Base-by-base conservation (phyloP, 768 basidiomycete genomes). In the Phanerochaete sordida region DNA sequence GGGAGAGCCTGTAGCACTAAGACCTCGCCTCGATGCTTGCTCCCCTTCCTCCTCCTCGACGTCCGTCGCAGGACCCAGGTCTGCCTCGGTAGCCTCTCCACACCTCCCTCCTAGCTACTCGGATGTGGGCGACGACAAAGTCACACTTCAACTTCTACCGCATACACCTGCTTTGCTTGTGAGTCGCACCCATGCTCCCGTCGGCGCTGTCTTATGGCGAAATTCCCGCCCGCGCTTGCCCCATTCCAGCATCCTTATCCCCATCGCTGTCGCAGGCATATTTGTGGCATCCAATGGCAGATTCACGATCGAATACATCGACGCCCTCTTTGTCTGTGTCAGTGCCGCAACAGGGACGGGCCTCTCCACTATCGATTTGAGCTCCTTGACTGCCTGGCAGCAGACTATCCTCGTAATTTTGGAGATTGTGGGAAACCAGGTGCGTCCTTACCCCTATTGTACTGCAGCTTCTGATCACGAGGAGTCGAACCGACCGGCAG, bases 221-320 rank as follows among this genome's bases (percentile, higher is more conserved):
- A n/a, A 37, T 30, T 51, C 30, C 50, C 23, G 56, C 52, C 47
- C 45, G 5, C 23, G 37, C 9, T 19, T 15, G 53, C 11, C 16
- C 7, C n/a, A 53, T 24, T 65, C 44, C 67, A 92, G 90, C 66
- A 87, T 84, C 8, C 80, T 92, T 69, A 84, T 85, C 0, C 95
- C 95, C 1, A 77, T 97, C 64, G 74, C 94, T 57, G 83, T 84
- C 62, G 90, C 91, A n/a, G 85, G 74, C 37, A 85, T 98, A 57
- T 84, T 97, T 67, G 96, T 90, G 67, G 92, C 85, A 27, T 82
- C 81, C 73, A 94, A 94, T 78, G 93, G 90, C 45, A 72, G 75
- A 49, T 83, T 82, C 66, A 85, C 81, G 45, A 81, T 94, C 37
- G 66, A 82, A n/a, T 95, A 90, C 70, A 78, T 92, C 70, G 93